phyloP scores from a whole-genome alignment of 441 rosid species.

The Adansonia gregorii region DNA sequence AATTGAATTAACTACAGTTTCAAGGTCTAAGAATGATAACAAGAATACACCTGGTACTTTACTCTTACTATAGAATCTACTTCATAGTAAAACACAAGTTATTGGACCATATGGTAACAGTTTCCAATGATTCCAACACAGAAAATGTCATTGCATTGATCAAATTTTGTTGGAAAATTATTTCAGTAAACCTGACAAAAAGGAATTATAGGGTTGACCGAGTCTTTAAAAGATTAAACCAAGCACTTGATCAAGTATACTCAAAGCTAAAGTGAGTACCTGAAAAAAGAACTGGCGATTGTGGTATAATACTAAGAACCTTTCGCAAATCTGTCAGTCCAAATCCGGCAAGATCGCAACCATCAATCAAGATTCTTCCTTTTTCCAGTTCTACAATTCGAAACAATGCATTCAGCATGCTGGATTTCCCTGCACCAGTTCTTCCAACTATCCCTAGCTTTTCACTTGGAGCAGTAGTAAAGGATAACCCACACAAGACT shows the following conservation, averaged over 20 bases:
- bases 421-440: slow-evolving; percentile 98
- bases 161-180: too few species aligned
- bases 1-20: neutral
- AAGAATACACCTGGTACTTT: neutral
- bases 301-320: slow-evolving; percentile 87
- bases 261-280: slow-evolving; percentile 44
- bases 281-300: slow-evolving; percentile 96
- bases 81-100: neutral
- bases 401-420: slow-evolving; percentile 91
- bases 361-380: slow-evolving; percentile 81
- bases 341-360: slow-evolving; percentile 60
- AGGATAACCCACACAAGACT: slow-evolving; percentile 81
- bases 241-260: neutral
- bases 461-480: slow-evolving; percentile 68
- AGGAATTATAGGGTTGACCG: neutral
- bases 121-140: neutral
- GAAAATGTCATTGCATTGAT: neutral
- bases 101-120: neutral
- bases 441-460: slow-evolving; percentile 96
- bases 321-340: slow-evolving; percentile 81
- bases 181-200: neutral
- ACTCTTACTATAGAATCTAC: neutral
- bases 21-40: neutral
- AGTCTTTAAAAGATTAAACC: neutral
- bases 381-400: slow-evolving; percentile 86